Percentiles rank a stretch among this genome's conserved stretches.
These are phyloP conservation scores for Rosa chinensis DNA, from an alignment of 306 rosid genomes.

Conservation along the genomic window DNA sequence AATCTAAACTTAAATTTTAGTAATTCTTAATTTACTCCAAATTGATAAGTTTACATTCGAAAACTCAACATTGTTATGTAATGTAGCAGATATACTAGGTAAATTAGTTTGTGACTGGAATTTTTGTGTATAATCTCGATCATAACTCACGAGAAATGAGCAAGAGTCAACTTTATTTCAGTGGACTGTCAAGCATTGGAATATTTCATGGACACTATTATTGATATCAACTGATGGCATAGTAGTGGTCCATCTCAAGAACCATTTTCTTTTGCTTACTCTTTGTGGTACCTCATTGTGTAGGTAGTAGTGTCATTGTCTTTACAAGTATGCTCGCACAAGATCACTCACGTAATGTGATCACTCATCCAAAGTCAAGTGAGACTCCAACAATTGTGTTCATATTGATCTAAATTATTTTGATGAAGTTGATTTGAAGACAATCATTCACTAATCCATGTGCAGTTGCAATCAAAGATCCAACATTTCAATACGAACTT, in stretches of 20 bases:
- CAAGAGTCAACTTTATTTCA: background rate
- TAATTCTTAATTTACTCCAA: too few species aligned
- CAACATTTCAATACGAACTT: background rate
- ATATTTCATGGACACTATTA: background rate
- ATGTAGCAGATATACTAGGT: background rate
- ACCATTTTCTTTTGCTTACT: background rate
- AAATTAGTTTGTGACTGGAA: background rate
- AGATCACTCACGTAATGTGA: background rate
- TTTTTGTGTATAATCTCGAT: background rate
- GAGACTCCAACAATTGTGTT: background rate
- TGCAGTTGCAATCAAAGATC: background rate
- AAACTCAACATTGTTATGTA: background rate
- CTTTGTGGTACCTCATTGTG: background rate
- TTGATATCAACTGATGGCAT: background rate
- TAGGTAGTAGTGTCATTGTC: slow-evolving; percentile 7
- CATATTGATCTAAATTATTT: background rate
- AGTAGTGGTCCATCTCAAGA: background rate
- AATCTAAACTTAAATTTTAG: too few species aligned
- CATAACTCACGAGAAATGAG: background rate
- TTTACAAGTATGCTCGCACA: background rate
- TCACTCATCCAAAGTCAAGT: background rate
- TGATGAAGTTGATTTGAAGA: background rate
- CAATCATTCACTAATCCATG: background rate
- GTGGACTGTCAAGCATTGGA: background rate
- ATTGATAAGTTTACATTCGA: too few species aligned